Percentiles rank a stretch among this genome's conserved stretches.
phyloP scores from a whole-genome alignment of 2,329 filamentous ascomycete genomes.

The Ustilaginoidea virens region DNA sequence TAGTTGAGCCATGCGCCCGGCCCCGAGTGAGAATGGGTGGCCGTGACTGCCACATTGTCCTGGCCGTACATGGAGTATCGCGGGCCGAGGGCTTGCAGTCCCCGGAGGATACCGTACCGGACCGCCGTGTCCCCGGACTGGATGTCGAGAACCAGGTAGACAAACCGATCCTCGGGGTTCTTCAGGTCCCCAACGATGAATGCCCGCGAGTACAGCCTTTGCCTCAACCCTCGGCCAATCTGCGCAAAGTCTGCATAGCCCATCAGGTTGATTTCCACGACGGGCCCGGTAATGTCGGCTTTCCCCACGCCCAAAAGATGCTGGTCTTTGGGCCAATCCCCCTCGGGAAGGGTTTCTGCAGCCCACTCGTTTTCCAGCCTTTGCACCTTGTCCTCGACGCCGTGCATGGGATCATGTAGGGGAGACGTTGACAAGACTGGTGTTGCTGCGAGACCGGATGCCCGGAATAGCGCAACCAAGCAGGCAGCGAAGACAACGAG shows the following conservation, averaged over 20 bases:
- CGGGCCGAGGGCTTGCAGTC: conserved; percentile 48
- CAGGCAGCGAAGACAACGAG: conserved; percentile 6
- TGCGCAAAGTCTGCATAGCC: conserved; percentile 73
- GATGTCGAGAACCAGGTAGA: conserved; percentile 78
- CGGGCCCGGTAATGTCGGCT: conserved; percentile 48
- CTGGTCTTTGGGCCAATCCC: conserved; percentile 7
- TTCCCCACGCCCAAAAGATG: conserved; percentile 38
- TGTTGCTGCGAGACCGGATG: conserved; percentile 6
- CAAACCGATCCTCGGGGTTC: conserved; percentile 53
- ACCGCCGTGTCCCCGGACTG: conserved; percentile 78
- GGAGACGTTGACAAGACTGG: conserved; percentile 7
- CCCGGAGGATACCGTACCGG: conserved; percentile 66
- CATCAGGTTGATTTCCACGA: conserved; percentile 81
- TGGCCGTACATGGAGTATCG: conserved; percentile 58
- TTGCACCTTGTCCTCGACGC: conserved; percentile 2
- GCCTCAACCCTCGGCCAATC: conserved; percentile 67
- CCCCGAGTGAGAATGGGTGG: conserved; percentile 80
- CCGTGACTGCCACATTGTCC: conserved; percentile 74
- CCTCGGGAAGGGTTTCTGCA: conserved; percentile 4
- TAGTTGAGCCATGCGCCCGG: conserved; percentile 91
- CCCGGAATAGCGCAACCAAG: conserved; percentile 6
- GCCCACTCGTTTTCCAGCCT: conserved; percentile 7
- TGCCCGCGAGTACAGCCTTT: conserved; percentile 71
- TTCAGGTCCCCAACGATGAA: conserved; percentile 66
- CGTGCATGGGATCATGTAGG: conserved; percentile 3